Evolutionary conservation across 805 yeast species (phyloP), one percentile per base, ranked within the genome.

Genomic region (Barnettozyma siamensis): DNA sequence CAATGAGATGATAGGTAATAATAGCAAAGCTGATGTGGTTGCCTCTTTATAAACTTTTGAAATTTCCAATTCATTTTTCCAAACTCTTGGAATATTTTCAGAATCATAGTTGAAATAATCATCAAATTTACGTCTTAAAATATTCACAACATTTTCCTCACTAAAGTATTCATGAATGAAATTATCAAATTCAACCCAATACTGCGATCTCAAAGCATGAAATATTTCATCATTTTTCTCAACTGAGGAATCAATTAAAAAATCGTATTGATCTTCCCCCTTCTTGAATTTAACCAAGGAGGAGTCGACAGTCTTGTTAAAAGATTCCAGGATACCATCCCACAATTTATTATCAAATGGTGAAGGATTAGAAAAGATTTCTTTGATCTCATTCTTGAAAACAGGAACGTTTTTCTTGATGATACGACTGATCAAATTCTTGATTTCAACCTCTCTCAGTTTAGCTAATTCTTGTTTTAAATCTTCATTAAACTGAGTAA

Each of bases 71-170:
- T 81, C 74, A 41, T 78, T 80, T 49, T 76, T 78, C 85, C 95
- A 91, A 26, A 89, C 68, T 30, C 78, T 73, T 12, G 99, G 99
- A 23, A 87, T 62, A 3, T 89, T 94, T 45, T 80, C 73, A 28
- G 74, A 80, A 59, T 88, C 96, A 58, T 84, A 93, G 51, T 91
- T 72, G 66, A 93, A 91, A 33, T 63, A 67, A 43, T 80, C 86
- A 52, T 91, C 97, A 64, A 93, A 91, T 44, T 76, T 67, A 45
- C 86, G 94, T 56, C 86, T 79, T 56, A 91, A 62, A 20, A 87
- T 70, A 40, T 70, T 66, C 2, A 82, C 67, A 7, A 85, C 75
- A 17, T 73, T 76, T 40, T 85, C 95, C 44, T 77, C 83, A 23
- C 77, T 72, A 37, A 85, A 62, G 49, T 75, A 72, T 42, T 82